Percentiles rank a stretch among this genome's conserved stretches.
Conservation (phyloP, 129 eudicot genomes). For the Dittrichia graveolens region DNA sequence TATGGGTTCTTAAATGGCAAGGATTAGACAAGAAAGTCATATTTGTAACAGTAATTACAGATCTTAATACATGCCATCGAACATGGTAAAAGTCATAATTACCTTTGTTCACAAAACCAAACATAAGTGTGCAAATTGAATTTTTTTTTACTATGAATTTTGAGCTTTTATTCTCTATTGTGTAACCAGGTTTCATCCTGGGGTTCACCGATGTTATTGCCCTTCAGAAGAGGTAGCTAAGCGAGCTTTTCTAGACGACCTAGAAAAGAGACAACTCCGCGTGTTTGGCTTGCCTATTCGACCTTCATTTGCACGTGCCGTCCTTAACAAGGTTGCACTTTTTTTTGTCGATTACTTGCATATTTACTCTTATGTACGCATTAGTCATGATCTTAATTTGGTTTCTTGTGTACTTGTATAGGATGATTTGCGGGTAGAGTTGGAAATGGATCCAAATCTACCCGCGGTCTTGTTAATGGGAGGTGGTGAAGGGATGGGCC, state of each 20-base stretch:
- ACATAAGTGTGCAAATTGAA: too few relatives aligned
- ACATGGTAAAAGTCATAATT: conserved; percentile 63
- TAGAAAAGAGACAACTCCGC: conserved; percentile 65
- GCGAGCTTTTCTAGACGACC: conserved; percentile 69
- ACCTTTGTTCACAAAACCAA: background rate
- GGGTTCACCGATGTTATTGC: conserved; percentile 80
- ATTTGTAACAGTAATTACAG: conserved; percentile 94
- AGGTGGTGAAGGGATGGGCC: conserved; percentile 99
- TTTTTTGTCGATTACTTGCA: background rate
- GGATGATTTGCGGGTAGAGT: conserved; percentile 81
- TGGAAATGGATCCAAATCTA: conserved; percentile 64
- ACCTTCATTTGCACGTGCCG: conserved; percentile 82
- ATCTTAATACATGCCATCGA: conserved; percentile 89
- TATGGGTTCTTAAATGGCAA: conserved; percentile 98
- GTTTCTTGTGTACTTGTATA: conserved; percentile 8
- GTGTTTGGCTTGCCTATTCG: conserved; percentile 84
- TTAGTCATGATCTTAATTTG: too few relatives aligned
- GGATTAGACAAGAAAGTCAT: conserved; percentile 89
- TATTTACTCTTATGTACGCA: too few relatives aligned
- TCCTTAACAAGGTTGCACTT: conserved; percentile 52
- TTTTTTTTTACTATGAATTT: too few relatives aligned
- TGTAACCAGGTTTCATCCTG: conserved; percentile 83
- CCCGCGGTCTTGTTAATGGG: conserved; percentile 97
- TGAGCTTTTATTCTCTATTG: background rate
- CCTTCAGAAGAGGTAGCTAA: conserved; percentile 89